phyloP scores from a whole-genome alignment of 371 early-diverging fungal species.

The Rhizopus arrhizus region DNA sequence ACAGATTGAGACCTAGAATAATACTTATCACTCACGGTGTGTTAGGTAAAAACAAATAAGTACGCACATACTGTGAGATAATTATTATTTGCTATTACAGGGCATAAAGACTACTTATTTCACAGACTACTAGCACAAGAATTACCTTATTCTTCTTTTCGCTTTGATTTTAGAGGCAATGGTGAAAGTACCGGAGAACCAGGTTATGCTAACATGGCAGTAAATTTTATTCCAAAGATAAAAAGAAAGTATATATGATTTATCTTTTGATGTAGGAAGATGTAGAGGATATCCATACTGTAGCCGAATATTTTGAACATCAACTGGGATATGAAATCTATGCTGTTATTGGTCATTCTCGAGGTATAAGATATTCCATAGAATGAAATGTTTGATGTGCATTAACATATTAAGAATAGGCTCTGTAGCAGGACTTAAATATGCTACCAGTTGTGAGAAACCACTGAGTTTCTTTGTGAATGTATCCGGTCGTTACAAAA shows the following conservation, averaged over 20 bases:
- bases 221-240: slow-evolving; percentile 10
- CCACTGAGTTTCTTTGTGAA: slow-evolving; percentile 53
- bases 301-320: slow-evolving; percentile 54
- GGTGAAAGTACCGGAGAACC: slow-evolving; percentile 59
- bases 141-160: slow-evolving; percentile 58
- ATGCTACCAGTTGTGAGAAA: slow-evolving; percentile 50
- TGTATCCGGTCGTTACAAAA: slow-evolving; percentile 58
- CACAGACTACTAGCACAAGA: slow-evolving; percentile 55
- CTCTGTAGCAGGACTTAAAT: slow-evolving; percentile 55
- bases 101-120: slow-evolving; percentile 67
- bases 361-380: slow-evolving; percentile 35
- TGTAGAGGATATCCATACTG: slow-evolving; percentile 57
- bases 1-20: slow-evolving; percentile 28
- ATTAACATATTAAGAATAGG: slow-evolving; percentile 34
- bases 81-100: slow-evolving; percentile 20
- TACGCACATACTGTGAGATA: background rate
- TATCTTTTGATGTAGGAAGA: slow-evolving; percentile 41
- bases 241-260: background rate
- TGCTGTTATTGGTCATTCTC: slow-evolving; percentile 60
- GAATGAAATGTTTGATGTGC: background rate
- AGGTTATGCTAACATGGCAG: slow-evolving; percentile 56
- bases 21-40: slow-evolving; percentile 46
- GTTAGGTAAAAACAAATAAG: slow-evolving; percentile 26
- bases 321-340: slow-evolving; percentile 58
- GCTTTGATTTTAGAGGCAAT: slow-evolving; percentile 65